Conservation (phyloP, 805 yeast genomes). For the Pichia eremophila region DNA sequence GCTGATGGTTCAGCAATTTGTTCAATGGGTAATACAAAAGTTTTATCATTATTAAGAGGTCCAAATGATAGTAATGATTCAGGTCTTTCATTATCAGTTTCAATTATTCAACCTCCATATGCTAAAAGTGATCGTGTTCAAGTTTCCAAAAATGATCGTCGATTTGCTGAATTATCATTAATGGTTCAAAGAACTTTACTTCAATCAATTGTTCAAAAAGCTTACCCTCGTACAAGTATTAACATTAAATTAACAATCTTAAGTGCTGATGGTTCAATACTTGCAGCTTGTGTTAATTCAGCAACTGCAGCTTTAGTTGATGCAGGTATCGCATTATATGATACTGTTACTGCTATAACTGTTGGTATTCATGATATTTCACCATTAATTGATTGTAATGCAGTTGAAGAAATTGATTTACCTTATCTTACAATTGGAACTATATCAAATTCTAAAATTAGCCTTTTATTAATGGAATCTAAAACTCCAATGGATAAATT, state of each 20-base stretch:
- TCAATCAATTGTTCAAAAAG: constrained; percentile 61
- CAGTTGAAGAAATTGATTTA: constrained; percentile 76
- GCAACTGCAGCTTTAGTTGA: constrained; percentile 84
- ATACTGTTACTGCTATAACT: constrained; percentile 71
- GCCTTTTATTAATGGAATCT: constrained; percentile 70
- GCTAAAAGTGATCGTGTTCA: constrained; percentile 69
- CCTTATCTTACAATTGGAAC: constrained; percentile 76
- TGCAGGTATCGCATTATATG: constrained; percentile 92
- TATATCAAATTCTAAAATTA: constrained; percentile 74
- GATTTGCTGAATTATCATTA: constrained; percentile 58
- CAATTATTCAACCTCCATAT: constrained; percentile 70
- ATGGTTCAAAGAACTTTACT: constrained; percentile 61
- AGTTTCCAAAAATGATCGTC: constrained; percentile 53
- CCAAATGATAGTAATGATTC: constrained; percentile 69
- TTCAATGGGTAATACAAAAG: constrained; percentile 87
- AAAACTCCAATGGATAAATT: constrained; percentile 75
- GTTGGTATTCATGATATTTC: constrained; percentile 71
- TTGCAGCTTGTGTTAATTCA: constrained; percentile 75
- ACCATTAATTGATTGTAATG: constrained; percentile 75
- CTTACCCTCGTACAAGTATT: constrained; percentile 81
- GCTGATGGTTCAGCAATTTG: constrained; percentile 90
- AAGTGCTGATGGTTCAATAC: constrained; percentile 83
- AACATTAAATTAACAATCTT: constrained; percentile 66
- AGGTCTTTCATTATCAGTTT: constrained; percentile 55
- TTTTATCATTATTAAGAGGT: constrained; percentile 77